phyloP scores from a whole-genome alignment of 352 stramenopile species.

The Phytophthora cajani region DNA sequence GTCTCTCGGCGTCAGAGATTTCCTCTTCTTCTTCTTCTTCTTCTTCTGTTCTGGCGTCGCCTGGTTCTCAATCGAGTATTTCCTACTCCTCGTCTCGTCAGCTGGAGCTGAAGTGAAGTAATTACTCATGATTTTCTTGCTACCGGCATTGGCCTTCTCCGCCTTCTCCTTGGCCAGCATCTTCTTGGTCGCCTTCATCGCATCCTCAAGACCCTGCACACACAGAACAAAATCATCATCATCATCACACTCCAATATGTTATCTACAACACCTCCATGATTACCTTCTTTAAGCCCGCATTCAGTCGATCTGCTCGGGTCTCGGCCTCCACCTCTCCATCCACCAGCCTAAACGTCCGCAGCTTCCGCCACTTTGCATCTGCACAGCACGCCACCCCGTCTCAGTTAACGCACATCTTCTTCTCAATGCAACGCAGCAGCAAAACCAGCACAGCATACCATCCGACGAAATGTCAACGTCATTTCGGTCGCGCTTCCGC shows the following conservation, averaged over 20 bases:
- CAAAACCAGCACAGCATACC: slow-evolving; percentile 34
- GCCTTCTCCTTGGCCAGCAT: slow-evolving; percentile 34
- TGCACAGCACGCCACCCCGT: slow-evolving; percentile 19
- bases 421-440: background rate
- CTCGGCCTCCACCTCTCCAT: slow-evolving; percentile 63
- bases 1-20: slow-evolving; percentile 21
- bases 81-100: slow-evolving; percentile 18
- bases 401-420: slow-evolving; percentile 7
- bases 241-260: background rate
- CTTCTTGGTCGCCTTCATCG: slow-evolving; percentile 40
- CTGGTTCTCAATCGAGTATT: slow-evolving; percentile 9
- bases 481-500: slow-evolving; percentile 64
- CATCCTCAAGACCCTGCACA: slow-evolving; percentile 33
- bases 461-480: slow-evolving; percentile 47
- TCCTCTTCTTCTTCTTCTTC: slow-evolving; percentile 14
- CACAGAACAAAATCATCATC: background rate
- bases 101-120: slow-evolving; percentile 33
- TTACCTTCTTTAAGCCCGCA: slow-evolving; percentile 55
- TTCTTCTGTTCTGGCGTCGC: slow-evolving; percentile 8
- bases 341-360: slow-evolving; percentile 69
- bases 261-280: background rate
- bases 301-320: slow-evolving; percentile 70
- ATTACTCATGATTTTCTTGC: slow-evolving; percentile 37
- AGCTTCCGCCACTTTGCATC: slow-evolving; percentile 80
- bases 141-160: slow-evolving; percentile 26